Conservation (phyloP, 2,329 filamentous ascomycete species). For the Aureobasidium lini region DNA sequence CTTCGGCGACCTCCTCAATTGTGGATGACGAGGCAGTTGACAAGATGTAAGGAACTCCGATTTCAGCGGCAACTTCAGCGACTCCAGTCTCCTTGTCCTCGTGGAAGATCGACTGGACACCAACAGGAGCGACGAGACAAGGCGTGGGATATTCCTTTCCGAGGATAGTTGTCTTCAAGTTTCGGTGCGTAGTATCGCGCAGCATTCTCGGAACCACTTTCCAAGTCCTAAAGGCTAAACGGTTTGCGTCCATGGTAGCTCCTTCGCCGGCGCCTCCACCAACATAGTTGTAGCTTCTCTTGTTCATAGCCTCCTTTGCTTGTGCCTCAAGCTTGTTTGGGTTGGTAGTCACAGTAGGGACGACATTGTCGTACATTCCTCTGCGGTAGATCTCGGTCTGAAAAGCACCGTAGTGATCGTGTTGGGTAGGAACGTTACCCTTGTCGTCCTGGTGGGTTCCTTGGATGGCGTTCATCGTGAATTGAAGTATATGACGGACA, state of each 20-base stretch:
- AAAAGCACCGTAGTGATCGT: constrained; percentile 35
- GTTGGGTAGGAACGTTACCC: neutral
- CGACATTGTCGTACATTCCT: constrained; percentile 42
- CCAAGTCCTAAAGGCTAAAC: constrained; percentile 16
- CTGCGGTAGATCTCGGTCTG: constrained; percentile 44
- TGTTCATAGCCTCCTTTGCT: constrained; percentile 42
- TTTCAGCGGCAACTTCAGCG: constrained; percentile 53
- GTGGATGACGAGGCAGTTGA: constrained; percentile 57
- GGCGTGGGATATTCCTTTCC: constrained; percentile 31
- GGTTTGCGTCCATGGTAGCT: constrained; percentile 27
- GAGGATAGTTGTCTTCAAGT: constrained; percentile 18
- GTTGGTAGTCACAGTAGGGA: constrained; percentile 51
- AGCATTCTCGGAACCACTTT: constrained; percentile 18
- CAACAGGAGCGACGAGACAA: constrained; percentile 59
- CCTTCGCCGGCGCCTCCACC: constrained; percentile 27
- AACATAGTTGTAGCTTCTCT: constrained; percentile 39
- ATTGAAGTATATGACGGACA: neutral
- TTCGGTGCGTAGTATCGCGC: constrained; percentile 6
- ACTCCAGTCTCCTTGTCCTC: constrained; percentile 56
- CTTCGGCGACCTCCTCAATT: constrained; percentile 59
- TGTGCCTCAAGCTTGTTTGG: constrained; percentile 50
- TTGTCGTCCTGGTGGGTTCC: constrained; percentile 1
- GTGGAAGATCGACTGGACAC: constrained; percentile 63
- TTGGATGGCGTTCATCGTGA: constrained; percentile 13
- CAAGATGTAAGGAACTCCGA: constrained; percentile 58